Evolutionary conservation across 2,329 filamentous ascomycete species (phyloP).

Genomic region (Cryoendolithus antarcticus): DNA sequence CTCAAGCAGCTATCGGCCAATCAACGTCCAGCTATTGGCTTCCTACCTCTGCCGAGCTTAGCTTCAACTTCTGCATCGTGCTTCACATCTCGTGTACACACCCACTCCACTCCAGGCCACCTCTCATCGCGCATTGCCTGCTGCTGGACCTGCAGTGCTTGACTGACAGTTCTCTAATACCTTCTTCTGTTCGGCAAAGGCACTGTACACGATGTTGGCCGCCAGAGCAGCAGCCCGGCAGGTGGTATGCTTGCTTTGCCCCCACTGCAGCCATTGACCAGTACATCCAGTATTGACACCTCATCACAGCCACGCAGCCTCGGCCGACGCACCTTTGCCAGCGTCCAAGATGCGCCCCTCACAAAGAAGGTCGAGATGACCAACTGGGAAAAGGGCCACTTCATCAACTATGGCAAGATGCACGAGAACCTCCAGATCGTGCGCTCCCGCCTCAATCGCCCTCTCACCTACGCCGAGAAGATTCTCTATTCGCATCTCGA

Average conservation of each 20-base stretch:
- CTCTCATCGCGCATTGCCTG: constrained; percentile 2
- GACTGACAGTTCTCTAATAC: constrained; percentile 7
- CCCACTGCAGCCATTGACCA: constrained; percentile 1
- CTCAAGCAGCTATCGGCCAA: neutral
- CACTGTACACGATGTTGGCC: constrained; percentile 23
- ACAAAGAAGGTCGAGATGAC: constrained; percentile 97
- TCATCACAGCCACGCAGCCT: constrained; percentile 22
- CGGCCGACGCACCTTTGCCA: constrained; percentile 60
- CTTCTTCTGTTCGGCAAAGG: constrained; percentile 10
- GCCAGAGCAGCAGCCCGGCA: constrained; percentile 26
- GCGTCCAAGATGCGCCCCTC: constrained; percentile 72
- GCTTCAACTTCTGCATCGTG: too few relatives aligned
- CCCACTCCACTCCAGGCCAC: constrained; percentile 5
- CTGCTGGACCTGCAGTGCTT: constrained; percentile 13
- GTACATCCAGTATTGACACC: neutral
- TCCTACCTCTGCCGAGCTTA: too few relatives aligned
- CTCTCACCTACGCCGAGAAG: constrained; percentile 94
- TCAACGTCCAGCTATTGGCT: neutral
- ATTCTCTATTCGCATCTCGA: constrained; percentile 98
- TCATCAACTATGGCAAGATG: constrained; percentile 99
- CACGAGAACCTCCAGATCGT: constrained; percentile 92
- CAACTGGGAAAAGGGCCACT: constrained; percentile 90
- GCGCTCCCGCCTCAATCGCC: constrained; percentile 76
- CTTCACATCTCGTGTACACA: too few relatives aligned
- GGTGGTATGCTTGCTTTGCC: constrained; percentile 22